These are phyloP conservation scores for Beauveria asiatica DNA, from an alignment of 2,329 filamentous ascomycete genomes.

Conservation along the genomic window DNA sequence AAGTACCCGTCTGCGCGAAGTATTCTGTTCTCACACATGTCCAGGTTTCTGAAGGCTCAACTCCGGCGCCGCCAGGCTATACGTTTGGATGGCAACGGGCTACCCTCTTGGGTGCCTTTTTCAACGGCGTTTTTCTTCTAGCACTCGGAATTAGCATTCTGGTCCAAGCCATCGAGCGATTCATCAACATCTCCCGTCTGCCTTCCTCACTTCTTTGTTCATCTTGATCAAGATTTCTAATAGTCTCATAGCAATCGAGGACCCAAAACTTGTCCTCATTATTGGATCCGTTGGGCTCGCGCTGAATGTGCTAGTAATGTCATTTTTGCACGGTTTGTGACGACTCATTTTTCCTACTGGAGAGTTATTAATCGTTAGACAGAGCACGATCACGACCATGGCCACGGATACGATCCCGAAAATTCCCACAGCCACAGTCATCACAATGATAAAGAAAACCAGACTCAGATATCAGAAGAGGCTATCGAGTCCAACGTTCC, in stretches of 20 bases:
- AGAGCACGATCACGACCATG: slow-evolving; percentile 19
- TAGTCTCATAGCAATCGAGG: slow-evolving; percentile 43
- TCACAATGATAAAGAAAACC: background rate
- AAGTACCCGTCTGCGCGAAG: background rate
- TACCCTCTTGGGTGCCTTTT: slow-evolving; percentile 66
- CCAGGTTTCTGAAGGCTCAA: slow-evolving; percentile 47
- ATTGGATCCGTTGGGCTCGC: slow-evolving; percentile 59
- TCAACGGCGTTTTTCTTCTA: slow-evolving; percentile 69
- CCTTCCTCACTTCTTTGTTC: background rate
- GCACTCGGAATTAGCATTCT: slow-evolving; percentile 65
- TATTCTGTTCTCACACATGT: slow-evolving; percentile 3
- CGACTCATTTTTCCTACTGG: too few species aligned
- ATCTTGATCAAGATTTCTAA: background rate
- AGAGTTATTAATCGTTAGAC: background rate
- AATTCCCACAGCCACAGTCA: slow-evolving; percentile 11
- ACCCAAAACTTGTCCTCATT: slow-evolving; percentile 59
- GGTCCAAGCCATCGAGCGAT: slow-evolving; percentile 64
- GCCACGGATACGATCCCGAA: slow-evolving; percentile 5
- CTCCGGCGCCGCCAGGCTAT: slow-evolving; percentile 39
- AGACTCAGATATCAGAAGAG: background rate
- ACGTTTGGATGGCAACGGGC: slow-evolving; percentile 72
- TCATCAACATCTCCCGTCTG: slow-evolving; percentile 47
- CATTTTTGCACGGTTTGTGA: slow-evolving; percentile 53
- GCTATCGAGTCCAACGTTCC: background rate
- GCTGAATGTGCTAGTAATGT: slow-evolving; percentile 58